Conservation (phyloP, 345 rosid genomes). For the Murraya koenigii region DNA sequence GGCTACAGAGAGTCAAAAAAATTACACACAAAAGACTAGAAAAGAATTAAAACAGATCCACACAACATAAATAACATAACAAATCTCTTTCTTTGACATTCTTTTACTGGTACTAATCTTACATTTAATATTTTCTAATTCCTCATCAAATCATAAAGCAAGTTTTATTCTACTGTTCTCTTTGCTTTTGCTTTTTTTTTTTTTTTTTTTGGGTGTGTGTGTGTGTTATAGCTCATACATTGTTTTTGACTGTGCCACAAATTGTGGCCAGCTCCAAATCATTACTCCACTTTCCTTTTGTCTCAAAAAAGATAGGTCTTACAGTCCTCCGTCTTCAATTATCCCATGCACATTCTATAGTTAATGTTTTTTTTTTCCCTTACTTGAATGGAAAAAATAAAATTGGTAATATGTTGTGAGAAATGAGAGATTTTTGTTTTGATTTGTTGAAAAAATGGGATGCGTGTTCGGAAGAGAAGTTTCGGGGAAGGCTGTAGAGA, state of each 20-base stretch:
- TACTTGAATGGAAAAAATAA: constrained; percentile 12
- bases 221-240: constrained; percentile 7
- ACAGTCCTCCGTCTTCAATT: constrained; percentile 2
- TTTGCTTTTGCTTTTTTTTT: constrained; percentile 12
- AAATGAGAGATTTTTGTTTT: constrained; percentile 29
- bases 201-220: not conserved
- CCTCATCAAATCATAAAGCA: constrained; percentile 4
- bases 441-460: constrained; percentile 49
- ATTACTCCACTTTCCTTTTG: constrained; percentile 38
- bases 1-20: constrained; percentile 14
- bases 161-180: constrained; percentile 20
- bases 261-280: constrained; percentile 42
- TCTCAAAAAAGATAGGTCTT: constrained; percentile 26
- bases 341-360: constrained; percentile 10
- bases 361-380: constrained; percentile 4
- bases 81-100: not conserved
- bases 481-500: constrained; percentile 44
- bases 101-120: constrained; percentile 2
- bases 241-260: constrained; percentile 26
- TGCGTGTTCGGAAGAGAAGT: constrained; percentile 68
- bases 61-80: not conserved
- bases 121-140: not conserved
- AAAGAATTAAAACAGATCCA: constrained; percentile 22
- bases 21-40: not conserved
- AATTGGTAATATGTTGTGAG: constrained; percentile 26